These are phyloP conservation scores for Anethum foeniculum DNA, from an alignment of 140 eudicot genomes.

Conservation along the genomic window DNA sequence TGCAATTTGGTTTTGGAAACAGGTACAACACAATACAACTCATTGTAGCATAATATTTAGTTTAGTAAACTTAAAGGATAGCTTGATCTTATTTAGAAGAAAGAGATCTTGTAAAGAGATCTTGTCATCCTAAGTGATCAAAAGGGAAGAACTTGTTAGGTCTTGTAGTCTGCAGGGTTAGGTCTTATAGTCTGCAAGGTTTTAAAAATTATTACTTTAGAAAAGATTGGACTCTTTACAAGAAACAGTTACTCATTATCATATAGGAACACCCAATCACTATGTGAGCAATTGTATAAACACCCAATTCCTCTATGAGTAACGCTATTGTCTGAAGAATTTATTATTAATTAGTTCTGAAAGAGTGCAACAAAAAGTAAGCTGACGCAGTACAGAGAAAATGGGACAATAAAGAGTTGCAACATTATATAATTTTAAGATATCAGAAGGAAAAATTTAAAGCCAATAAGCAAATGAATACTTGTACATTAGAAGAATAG, in stretches of 20 bases:
- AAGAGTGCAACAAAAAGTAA: neutral
- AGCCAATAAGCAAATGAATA: neutral
- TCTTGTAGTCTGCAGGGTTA: neutral
- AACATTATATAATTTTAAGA: neutral
- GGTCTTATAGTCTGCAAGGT: neutral
- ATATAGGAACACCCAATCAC: neutral
- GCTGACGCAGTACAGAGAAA: neutral
- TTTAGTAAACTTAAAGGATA: neutral
- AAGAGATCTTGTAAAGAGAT: too few relatives aligned
- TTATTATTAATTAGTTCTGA: neutral
- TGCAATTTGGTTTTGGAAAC: neutral
- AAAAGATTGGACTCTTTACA: neutral
- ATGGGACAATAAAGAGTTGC: neutral
- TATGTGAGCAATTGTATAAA: neutral
- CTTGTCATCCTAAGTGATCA: neutral
- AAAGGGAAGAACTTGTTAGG: neutral
- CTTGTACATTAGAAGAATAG: constrained; percentile 9
- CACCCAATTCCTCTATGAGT: neutral
- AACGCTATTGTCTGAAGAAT: neutral
- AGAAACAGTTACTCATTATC: neutral
- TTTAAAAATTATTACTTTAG: neutral
- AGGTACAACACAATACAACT: neutral
- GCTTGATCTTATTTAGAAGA: neutral
- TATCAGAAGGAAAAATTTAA: neutral
- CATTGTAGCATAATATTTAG: neutral